A percentile compares a stretch with the other conserved stretches of the same genome.
Evolutionary conservation across 805 yeast species (phyloP).

Genomic region (Nakazawaea ishiwadae): DNA sequence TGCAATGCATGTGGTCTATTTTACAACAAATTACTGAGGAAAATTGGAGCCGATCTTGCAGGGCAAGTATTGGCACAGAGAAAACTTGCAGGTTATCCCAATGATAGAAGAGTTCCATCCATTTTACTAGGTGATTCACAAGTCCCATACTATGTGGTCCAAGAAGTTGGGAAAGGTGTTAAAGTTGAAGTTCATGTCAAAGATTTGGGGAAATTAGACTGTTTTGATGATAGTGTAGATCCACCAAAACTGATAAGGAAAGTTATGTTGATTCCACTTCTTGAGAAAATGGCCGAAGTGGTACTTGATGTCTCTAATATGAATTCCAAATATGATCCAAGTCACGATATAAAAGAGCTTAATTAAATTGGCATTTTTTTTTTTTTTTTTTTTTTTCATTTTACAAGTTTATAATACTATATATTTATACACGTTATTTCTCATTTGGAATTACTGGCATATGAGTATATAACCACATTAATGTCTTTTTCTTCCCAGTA

Average conservation of each 20-base stretch:
- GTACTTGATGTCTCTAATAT: constrained; percentile 2
- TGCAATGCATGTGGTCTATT: constrained; percentile 84
- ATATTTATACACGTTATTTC: neutral
- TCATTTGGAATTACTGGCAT: constrained; percentile 18
- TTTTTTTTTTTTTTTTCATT: too few relatives aligned
- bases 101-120: constrained; percentile 7
- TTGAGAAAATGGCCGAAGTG: constrained; percentile 1
- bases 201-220: neutral
- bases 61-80: constrained; percentile 32
- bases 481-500: constrained; percentile 25
- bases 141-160: constrained; percentile 3
- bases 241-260: constrained; percentile 8
- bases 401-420: neutral
- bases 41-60: constrained; percentile 49
- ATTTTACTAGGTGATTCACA: constrained; percentile 1
- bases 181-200: neutral
- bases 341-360: constrained; percentile 11
- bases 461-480: constrained; percentile 27
- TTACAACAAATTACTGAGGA: constrained; percentile 62
- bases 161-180: neutral
- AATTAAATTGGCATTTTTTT: too few relatives aligned
- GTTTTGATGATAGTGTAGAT: constrained; percentile 1
- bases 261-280: constrained; percentile 3
- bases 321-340: constrained; percentile 12
- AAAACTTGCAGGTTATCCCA: neutral